These are phyloP conservation scores for Telfairia occidentalis DNA, from an alignment of 331 rosid species.

Conservation along the genomic window DNA sequence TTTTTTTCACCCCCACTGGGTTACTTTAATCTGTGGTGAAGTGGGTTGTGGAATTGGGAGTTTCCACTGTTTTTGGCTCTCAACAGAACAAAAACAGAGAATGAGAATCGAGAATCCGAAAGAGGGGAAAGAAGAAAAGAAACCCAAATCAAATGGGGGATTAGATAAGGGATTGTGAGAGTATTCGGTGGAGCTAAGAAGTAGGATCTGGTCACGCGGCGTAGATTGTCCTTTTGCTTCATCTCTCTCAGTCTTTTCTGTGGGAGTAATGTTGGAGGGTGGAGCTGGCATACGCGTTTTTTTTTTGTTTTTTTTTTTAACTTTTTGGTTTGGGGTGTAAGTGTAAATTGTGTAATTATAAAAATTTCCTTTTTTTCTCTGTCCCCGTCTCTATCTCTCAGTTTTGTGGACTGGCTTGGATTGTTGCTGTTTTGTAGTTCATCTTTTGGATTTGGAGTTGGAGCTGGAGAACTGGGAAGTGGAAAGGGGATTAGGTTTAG, in stretches of 20 bases:
- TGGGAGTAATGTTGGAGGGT: neutral
- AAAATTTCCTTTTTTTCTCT: neutral
- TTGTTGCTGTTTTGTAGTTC: too few species aligned
- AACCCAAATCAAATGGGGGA: neutral
- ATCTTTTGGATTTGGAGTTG: neutral
- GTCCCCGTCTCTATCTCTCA: neutral
- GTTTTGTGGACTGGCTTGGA: neutral
- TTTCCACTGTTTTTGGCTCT: too few species aligned
- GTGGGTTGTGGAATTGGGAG: too few species aligned
- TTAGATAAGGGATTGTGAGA: neutral
- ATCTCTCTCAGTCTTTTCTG: neutral
- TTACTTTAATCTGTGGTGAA: neutral
- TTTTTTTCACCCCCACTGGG: neutral
- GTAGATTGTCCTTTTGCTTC: constrained; percentile 3
- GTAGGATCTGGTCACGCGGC: constrained; percentile 34
- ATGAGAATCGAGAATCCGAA: neutral
- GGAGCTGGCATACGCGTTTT: constrained; percentile 6
- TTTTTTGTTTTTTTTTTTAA: too few species aligned
- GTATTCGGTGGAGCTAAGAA: neutral
- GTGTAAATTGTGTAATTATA: neutral
- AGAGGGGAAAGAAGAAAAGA: neutral
- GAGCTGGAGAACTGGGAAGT: too few species aligned
- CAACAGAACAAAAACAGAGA: too few species aligned
- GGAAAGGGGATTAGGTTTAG: neutral
- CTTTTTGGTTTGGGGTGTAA: neutral